Base-by-base conservation (phyloP, 2,329 filamentous ascomycete species). In the Dendrostoma leiphaemia region DNA sequence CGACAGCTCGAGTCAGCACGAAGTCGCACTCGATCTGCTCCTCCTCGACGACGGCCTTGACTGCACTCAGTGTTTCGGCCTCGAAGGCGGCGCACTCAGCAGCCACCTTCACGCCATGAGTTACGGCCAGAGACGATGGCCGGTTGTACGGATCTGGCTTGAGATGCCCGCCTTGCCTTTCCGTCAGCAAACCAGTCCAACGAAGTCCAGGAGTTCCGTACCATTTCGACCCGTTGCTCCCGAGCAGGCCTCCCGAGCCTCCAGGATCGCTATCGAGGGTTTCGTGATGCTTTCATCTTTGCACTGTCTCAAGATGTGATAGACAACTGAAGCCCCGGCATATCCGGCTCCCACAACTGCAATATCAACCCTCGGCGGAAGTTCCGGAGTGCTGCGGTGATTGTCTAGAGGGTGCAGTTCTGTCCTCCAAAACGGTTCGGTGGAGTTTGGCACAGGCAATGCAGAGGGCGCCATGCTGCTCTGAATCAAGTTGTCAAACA, bases 291-390 rank as follows among this genome's bases (percentile, higher is more conserved):
- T 35, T 3, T 53, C 19, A 8, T 57, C 51, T 13, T 55, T 23
- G 52, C 57, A 57, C 31, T 50, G 47, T 28, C 63, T 61, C 15
- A 69, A 51, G n/a, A 71, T 67, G 54, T 80, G 71, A 41, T 76
- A 75, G 0, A 71, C 72, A 4, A 73, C 69, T 1, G 71, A 69
- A 1, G 71, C 69, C 3, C 78, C 77, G 4, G 76, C 67, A 51
- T 72, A 77, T 0, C 78, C 78, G 13, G 73, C 71, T 0, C 77
- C 78, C 8, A 80, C 69, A 34, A 80, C 72, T 15, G 73, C 67
- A 48, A 80, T 70, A 43, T 80, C 75, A 28, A 66, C 69, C 28
- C 71, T 54, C 0, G 59, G 41, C 0, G 76, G 77, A 0, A 80
- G 61, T 8, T 59, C 58, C 3, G 67, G 61, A 0, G 67, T 72